A percentile compares a stretch with the other conserved stretches of the same genome.
phyloP scores from a whole-genome alignment of 306 rosid genomes.

The Rosa lucieae region DNA sequence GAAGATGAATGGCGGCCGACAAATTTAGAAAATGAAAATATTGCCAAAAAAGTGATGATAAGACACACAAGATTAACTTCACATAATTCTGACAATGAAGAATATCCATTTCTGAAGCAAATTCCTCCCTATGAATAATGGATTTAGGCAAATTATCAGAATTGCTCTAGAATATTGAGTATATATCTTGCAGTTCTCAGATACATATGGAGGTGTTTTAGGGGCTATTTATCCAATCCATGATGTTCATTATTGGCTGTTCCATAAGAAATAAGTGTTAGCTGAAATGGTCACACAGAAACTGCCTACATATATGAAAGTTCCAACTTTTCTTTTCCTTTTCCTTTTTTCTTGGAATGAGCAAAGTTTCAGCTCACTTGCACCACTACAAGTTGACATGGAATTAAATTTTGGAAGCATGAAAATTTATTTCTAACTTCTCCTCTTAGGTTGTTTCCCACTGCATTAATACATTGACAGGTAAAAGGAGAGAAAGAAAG shows the following conservation, averaged over 20 bases:
- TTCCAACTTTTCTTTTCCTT: conserved; percentile 22
- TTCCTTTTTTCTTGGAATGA: neutral
- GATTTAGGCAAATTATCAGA: neutral
- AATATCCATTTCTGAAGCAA: neutral
- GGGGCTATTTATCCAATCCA: neutral
- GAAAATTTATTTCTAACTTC: conserved; percentile 39
- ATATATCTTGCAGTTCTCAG: neutral
- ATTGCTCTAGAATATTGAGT: neutral
- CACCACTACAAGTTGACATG: conserved; percentile 43
- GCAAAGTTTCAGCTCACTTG: conserved; percentile 28
- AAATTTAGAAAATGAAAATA: neutral
- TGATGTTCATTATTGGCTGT: conserved; percentile 24
- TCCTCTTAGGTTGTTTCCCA: conserved; percentile 60
- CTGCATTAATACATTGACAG: conserved; percentile 41
- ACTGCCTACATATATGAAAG: conserved; percentile 32
- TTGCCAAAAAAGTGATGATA: neutral
- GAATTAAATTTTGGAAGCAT: conserved; percentile 41
- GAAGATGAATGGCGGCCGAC: conserved; percentile 2
- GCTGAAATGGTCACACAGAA: conserved; percentile 32
- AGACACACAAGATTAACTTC: neutral
- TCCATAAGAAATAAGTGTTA: conserved; percentile 40
- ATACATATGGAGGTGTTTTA: neutral
- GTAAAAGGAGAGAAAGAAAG: conserved; percentile 25
- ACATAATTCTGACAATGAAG: conserved; percentile 3
- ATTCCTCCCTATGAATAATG: neutral